Evolutionary conservation across 2,329 filamentous ascomycete species (phyloP).

Genomic region (Clarireedia monteithiana): DNA sequence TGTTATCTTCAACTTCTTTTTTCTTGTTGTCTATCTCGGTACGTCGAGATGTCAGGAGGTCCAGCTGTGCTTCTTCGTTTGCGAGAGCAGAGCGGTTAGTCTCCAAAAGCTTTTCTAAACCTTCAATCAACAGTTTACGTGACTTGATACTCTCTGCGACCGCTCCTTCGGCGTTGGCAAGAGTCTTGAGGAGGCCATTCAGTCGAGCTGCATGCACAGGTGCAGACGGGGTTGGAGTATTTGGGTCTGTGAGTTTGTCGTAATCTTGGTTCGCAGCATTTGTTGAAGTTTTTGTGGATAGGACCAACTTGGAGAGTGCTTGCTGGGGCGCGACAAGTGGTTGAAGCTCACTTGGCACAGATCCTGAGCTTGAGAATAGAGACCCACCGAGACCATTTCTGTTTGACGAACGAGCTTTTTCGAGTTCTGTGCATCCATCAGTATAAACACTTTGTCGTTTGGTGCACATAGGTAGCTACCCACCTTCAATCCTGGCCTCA

Average conservation of each 20-base stretch:
- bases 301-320: constrained; percentile 62
- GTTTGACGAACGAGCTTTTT: constrained; percentile 47
- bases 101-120: constrained; percentile 74
- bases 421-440: constrained; percentile 43
- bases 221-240: constrained; percentile 62
- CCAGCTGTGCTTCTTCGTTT: constrained; percentile 59
- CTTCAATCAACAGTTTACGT: constrained; percentile 66
- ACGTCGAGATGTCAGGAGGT: constrained; percentile 59
- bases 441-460: not conserved
- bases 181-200: constrained; percentile 78
- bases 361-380: constrained; percentile 55
- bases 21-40: constrained; percentile 72
- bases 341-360: constrained; percentile 68
- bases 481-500: constrained; percentile 73
- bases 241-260: constrained; percentile 70
- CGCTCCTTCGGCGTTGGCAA: constrained; percentile 82
- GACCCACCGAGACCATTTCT: constrained; percentile 54
- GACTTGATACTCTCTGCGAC: constrained; percentile 86
- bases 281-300: constrained; percentile 58
- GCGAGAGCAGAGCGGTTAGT: constrained; percentile 62
- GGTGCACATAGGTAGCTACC: constrained; percentile 17
- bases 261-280: constrained; percentile 74
- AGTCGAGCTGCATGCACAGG: constrained; percentile 89
- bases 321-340: constrained; percentile 69
- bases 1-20: constrained; percentile 80